Evolutionary conservation across 2,329 filamentous ascomycete genomes (phyloP), one percentile per base, ranked within the genome.

Genomic region (Fusarium sp.): DNA sequence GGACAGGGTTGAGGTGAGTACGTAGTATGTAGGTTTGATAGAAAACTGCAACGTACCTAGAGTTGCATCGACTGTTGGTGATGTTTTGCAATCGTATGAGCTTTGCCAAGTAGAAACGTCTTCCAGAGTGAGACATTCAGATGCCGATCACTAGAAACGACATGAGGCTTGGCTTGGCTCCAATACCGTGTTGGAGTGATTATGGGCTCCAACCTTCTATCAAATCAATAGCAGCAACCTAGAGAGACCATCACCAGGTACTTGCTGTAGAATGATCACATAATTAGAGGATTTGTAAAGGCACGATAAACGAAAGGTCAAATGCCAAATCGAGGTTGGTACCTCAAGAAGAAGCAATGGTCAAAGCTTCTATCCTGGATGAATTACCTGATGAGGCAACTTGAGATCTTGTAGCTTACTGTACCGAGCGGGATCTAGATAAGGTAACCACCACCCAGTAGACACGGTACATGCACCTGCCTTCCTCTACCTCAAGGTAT

Each of bases 321-420:
- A 11, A 22, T 64, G 47, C 34, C 58, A 34, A 52, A 58, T 69
- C 30, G 53, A 68, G 67, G 18, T n/a, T 34, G 38, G 29, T 32
- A 30, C 15, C 34, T 53, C 27, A 43, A 29, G 61, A 60, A 59
- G 46, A 68, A 67, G 63, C 43, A 50, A 60, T 65, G 65, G 65
- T 51, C 59, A 65, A 69, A 69, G 57, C 63, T 68, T 63, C n/a
- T 20, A 34, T 53, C 34, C 50, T 53, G 25, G 25, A 22, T 25
- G 20, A 22, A 24, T 68, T 71, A 34, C 68, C 68, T 60, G 51
- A 71, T 69, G 63, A 72, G 59, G 68, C 51, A 72, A 69, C 44
- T 66, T 50, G 55, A 63, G 59, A 71, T 71, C 68, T 72, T 59
- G 64, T 58, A 63, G 60, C 50, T 71, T 71, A 60, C 68, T 53